phyloP scores from a whole-genome alignment of 345 rosid genomes.

The Hypericum perforatum region DNA sequence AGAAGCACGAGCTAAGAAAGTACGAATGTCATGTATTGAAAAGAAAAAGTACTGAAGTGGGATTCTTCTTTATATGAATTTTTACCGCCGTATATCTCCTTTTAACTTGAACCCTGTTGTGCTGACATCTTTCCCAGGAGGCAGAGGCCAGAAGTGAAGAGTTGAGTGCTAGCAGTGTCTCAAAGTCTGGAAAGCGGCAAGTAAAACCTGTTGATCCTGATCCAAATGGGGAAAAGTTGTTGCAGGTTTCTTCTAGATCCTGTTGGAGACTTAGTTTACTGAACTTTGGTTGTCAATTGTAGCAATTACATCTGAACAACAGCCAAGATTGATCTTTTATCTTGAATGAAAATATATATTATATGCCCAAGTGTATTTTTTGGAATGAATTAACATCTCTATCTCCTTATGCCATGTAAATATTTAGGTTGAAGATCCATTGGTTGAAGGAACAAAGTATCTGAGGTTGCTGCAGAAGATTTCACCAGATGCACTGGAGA shows the following conservation, averaged over 20 bases:
- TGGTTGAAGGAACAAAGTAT: slow-evolving; percentile 86
- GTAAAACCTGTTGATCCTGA: slow-evolving; percentile 92
- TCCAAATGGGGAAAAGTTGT: slow-evolving; percentile 80
- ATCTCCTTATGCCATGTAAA: slow-evolving; percentile 10
- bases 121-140: slow-evolving; percentile 38
- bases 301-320: not conserved
- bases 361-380: too few relatives aligned
- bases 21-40: slow-evolving; percentile 14
- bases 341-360: not conserved
- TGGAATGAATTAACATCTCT: not conserved
- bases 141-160: slow-evolving; percentile 86
- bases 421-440: slow-evolving; percentile 76
- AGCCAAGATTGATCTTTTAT: slow-evolving; percentile 3
- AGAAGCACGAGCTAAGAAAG: slow-evolving; percentile 97
- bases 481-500: slow-evolving; percentile 75
- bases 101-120: not conserved
- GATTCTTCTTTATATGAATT: slow-evolving; percentile 3
- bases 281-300: not conserved
- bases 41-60: not conserved
- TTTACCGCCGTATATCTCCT: not conserved
- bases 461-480: slow-evolving; percentile 83
- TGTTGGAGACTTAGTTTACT: slow-evolving; percentile 1
- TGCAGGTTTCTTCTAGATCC: slow-evolving; percentile 56
- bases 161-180: slow-evolving; percentile 48
- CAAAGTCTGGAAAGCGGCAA: slow-evolving; percentile 81